These are phyloP conservation scores for Breynia disticha DNA, from an alignment of 441 rosid species.

Conservation along the genomic window DNA sequence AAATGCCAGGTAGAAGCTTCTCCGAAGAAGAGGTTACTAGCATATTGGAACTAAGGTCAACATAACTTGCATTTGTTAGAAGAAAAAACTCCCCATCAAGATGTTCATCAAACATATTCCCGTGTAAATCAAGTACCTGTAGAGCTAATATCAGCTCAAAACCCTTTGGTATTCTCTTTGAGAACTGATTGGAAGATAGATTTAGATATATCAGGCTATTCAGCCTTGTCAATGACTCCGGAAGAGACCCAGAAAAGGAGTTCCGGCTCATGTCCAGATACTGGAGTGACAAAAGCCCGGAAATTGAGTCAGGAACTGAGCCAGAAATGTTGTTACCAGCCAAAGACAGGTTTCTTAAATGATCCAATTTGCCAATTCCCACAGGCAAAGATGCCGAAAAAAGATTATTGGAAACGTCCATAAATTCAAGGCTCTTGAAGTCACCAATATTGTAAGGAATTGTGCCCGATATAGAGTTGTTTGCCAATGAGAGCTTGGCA, in stretches of 20 bases:
- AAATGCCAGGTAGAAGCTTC: constrained; percentile 70
- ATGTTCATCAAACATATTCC: constrained; percentile 64
- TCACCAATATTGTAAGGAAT: constrained; percentile 52
- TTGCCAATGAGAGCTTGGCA: constrained; percentile 78
- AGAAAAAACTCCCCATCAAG: constrained; percentile 78
- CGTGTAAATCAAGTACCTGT: constrained; percentile 76
- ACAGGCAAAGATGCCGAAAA: constrained; percentile 52
- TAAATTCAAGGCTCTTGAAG: constrained; percentile 62
- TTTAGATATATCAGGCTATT: constrained; percentile 50
- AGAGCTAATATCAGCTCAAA: constrained; percentile 56
- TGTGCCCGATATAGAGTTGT: constrained; percentile 66
- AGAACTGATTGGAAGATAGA: constrained; percentile 63
- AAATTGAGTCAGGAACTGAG: constrained; percentile 52
- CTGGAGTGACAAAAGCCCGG: constrained; percentile 56
- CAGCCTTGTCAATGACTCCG: constrained; percentile 49
- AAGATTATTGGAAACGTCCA: constrained; percentile 71
- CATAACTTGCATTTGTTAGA: constrained; percentile 59
- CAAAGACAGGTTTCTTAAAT: constrained; percentile 62
- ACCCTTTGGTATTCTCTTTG: constrained; percentile 56
- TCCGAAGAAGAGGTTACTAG: constrained; percentile 51
- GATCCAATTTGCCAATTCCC: constrained; percentile 52
- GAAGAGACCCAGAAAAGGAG: constrained; percentile 67
- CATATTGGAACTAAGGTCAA: constrained; percentile 74
- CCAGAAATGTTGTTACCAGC: constrained; percentile 96
- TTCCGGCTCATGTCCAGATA: constrained; percentile 82